Evolutionary conservation across 169 alveolate genomes (phyloP).

Genomic region (Plasmodium chabaudi): DNA sequence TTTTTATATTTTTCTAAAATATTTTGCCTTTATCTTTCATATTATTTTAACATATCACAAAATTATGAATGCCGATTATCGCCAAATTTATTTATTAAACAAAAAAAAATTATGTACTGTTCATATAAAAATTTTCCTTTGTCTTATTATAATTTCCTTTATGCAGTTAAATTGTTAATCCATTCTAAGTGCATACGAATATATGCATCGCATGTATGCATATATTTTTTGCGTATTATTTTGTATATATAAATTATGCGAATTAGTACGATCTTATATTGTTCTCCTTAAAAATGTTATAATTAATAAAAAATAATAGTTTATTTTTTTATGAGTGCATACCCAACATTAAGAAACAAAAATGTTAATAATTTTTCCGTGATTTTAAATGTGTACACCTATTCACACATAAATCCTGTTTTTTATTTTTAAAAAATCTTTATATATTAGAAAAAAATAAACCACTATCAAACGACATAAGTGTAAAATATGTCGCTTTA

Average conservation of each 20-base stretch:
- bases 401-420: conserved; percentile 9
- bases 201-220: conserved; percentile 2
- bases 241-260: background rate
- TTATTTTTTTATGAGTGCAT: background rate
- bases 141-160: conserved; percentile 42
- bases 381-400: conserved; percentile 28
- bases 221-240: conserved; percentile 3
- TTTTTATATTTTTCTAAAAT: background rate
- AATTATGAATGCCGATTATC: no score
- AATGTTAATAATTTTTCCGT: conserved; percentile 3
- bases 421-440: background rate
- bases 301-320: background rate
- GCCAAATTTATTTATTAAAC: no score
- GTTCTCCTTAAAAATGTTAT: conserved; percentile 4
- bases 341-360: conserved; percentile 8
- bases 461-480: background rate
- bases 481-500: background rate
- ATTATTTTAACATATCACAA: no score
- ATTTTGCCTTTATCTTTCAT: background rate
- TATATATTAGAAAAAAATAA: conserved; percentile 9
- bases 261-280: background rate
- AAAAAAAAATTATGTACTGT: conserved; percentile 35
- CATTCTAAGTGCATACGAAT: conserved; percentile 12
- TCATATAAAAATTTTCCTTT: conserved; percentile 19
- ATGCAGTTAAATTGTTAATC: conserved; percentile 2